Base-by-base conservation (phyloP, 1,284 basidiomycete genomes). In the Malassezia sympodialis region DNA sequence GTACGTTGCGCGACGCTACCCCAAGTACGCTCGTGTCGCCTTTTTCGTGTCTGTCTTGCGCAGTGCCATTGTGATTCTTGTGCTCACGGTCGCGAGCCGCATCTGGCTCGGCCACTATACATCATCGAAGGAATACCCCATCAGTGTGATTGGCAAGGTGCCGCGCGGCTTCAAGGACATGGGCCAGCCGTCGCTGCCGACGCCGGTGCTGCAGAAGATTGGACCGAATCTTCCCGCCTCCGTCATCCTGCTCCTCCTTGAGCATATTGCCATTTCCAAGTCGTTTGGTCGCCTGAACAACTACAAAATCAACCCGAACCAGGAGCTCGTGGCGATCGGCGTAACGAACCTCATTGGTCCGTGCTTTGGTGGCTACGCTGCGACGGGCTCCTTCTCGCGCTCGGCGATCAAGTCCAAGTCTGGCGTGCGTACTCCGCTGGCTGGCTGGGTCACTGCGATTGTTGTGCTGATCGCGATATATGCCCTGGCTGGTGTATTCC, bases 241-340 rank as follows among this genome's bases (percentile, higher is more conserved):
- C 37, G 91, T 90, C 6, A 93, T 98, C 72, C 87, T 98, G 65
- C 80, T 98, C 40, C 80, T 98, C 14, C 81, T 98, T 48, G 93
- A 98, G 76, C 94, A 98, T 78, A 96, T 98, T 61, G 86, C 91
- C 44, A 98, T 96, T 66, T 83, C 87, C 50, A 59, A 75, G 87
- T 88, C 90, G 0, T 98, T 98, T 75, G 93, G 94, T 59, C 84
- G 93, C 58, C 76, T 96, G 61, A 96, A 98, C 76, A 85, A 86
- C 32, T 98, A 98, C 81, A 96, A 90, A 76, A 96, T 98, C 76
- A 85, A 96, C 72, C 90, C 93, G 15, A 91, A 90, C 77, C 93
- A 96, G 76, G 93, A 96, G 76, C 81, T 96, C 49, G 86, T 96
- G 66, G 93, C 94, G 37, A 96, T 98, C 62, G 93, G 94, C 39